Percentiles rank a stretch among this genome's conserved stretches.
Evolutionary conservation across 768 basidiomycete genomes (phyloP).

Genomic region (Tulasnella sp.): DNA sequence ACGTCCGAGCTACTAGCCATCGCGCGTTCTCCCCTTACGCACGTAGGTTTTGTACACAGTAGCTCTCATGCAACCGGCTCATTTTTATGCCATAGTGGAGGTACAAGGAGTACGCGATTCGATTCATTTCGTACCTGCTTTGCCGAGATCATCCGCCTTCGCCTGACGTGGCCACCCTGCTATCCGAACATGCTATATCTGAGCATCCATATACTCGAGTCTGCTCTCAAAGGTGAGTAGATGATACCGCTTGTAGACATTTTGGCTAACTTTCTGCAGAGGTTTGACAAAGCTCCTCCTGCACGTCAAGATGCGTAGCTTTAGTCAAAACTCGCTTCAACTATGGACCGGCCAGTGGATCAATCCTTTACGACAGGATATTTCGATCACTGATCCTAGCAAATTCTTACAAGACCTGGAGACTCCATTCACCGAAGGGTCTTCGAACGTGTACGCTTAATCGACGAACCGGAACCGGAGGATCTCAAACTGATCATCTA

Average conservation of each 20-base stretch:
- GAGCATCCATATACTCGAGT: constrained; percentile 57
- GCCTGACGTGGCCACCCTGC: constrained; percentile 46
- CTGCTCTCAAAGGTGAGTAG: constrained; percentile 48
- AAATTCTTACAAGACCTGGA: constrained; percentile 40
- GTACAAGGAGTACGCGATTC: constrained; percentile 60
- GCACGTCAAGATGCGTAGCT: constrained; percentile 66
- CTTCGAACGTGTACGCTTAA: constrained; percentile 3
- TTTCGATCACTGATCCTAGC: constrained; percentile 38
- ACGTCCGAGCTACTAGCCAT: not conserved
- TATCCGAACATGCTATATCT: constrained; percentile 54
- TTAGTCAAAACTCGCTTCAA: constrained; percentile 45
- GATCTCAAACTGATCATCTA: constrained; percentile 18
- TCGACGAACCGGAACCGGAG: not conserved
- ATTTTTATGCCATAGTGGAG: constrained; percentile 48
- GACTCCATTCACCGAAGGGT: constrained; percentile 25
- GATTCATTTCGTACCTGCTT: constrained; percentile 48
- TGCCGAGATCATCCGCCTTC: constrained; percentile 48
- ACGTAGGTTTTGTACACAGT: not conserved
- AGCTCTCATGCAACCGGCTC: not conserved
- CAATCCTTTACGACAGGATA: constrained; percentile 43
- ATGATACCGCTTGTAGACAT: not conserved
- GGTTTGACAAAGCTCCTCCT: constrained; percentile 55
- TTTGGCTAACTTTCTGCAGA: constrained; percentile 26
- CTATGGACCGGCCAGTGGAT: constrained; percentile 65
- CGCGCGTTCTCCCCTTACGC: not conserved